Percentiles rank a stretch among this genome's conserved stretches.
These are phyloP conservation scores for Backusella morwellensis DNA, from an alignment of 192 early-diverging fungal genomes.

Conservation along the genomic window DNA sequence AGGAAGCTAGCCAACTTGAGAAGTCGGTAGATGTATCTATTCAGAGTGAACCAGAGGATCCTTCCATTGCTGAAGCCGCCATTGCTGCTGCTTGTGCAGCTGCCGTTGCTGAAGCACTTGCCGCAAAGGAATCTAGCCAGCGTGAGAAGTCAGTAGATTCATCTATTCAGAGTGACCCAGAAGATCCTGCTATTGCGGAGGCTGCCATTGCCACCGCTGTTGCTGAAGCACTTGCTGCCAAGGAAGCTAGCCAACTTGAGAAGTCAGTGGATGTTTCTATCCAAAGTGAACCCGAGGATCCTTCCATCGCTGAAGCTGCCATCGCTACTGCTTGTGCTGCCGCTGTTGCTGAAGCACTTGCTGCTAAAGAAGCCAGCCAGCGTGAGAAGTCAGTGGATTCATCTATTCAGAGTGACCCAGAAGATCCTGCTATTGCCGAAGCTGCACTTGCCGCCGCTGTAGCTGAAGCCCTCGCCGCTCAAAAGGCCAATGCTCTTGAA, in stretches of 20 bases:
- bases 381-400: neutral
- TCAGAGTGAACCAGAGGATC: neutral
- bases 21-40: neutral
- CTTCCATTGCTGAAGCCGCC: neutral
- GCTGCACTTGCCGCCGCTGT: neutral
- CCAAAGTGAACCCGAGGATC: neutral
- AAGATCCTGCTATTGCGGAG: neutral
- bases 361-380: conserved; percentile 10
- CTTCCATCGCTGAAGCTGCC: neutral
- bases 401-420: neutral
- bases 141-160: neutral
- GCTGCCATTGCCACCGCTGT: neutral
- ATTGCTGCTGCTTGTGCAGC: conserved; percentile 11
- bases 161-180: neutral
- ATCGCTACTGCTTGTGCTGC: conserved; percentile 10
- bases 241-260: conserved; percentile 9
- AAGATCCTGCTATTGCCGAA: neutral
- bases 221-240: neutral
- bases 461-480: conserved; percentile 2
- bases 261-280: neutral
- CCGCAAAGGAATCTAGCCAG: conserved; percentile 5
- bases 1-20: conserved; percentile 10
- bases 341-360: conserved; percentile 31
- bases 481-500: conserved; percentile 12
- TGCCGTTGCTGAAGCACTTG: conserved; percentile 31